Conservation (phyloP, 306 rosid species). For the Inga oerstediana region DNA sequence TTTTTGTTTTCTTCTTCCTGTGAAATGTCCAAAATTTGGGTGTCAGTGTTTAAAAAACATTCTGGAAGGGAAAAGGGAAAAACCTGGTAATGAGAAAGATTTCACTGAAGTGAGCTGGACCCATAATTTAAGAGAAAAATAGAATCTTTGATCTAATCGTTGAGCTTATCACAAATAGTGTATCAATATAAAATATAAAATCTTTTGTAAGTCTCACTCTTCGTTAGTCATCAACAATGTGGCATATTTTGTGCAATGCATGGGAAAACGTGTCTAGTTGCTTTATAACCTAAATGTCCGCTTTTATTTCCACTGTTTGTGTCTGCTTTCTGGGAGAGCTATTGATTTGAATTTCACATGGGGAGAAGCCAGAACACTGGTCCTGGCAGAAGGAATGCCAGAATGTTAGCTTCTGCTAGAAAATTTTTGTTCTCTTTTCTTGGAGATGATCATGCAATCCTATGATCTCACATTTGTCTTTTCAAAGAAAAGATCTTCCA, state of each 20-base stretch:
- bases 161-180: background rate
- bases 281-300: background rate
- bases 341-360: background rate
- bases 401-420: background rate
- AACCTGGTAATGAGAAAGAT: conserved; percentile 18
- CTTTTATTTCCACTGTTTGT: background rate
- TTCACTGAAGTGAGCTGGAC: background rate
- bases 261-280: background rate
- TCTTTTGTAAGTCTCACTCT: background rate
- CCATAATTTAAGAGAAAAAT: conserved; percentile 8
- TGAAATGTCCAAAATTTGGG: conserved; percentile 12
- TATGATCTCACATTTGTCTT: background rate
- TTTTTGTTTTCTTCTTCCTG: conserved; percentile 25
- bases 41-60: background rate
- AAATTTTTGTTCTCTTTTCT: background rate
- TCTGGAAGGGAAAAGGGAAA: background rate
- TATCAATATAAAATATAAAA: background rate
- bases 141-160: background rate
- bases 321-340: background rate
- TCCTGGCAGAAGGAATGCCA: background rate
- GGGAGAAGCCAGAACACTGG: background rate
- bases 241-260: background rate
- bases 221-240: background rate
- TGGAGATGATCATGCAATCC: background rate
- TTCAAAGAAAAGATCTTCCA: background rate